Conservation (phyloP, 108 stramenopile species). For the Discostella stelligeroides region DNA sequence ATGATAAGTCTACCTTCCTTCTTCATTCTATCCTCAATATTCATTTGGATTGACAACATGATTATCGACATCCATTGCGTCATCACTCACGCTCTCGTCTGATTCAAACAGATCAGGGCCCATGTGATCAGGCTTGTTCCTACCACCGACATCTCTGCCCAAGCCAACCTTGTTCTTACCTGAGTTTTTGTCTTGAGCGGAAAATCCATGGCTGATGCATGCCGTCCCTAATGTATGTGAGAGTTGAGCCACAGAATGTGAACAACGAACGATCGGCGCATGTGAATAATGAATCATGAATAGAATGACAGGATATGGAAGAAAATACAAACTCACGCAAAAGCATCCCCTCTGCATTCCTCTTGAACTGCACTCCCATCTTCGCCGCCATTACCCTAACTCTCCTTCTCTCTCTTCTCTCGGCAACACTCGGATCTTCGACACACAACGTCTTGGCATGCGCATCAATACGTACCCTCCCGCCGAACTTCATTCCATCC, state of each 20-base stretch:
- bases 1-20: neutral
- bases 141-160: conserved; percentile 8
- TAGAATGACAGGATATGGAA: too few species aligned
- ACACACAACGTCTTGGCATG: conserved; percentile 41
- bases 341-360: conserved; percentile 48
- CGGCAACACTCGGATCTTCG: conserved; percentile 14
- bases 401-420: conserved; percentile 31
- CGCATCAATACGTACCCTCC: conserved; percentile 41
- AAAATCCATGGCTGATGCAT: neutral
- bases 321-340: conserved; percentile 36
- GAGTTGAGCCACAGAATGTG: neutral
- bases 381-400: conserved; percentile 41
- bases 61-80: conserved; percentile 44
- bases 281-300: too few species aligned
- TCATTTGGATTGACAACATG: conserved; percentile 43
- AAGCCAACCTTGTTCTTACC: conserved; percentile 11
- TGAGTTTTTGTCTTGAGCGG: neutral
- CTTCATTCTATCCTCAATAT: conserved; percentile 17
- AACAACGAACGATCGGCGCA: too few species aligned
- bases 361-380: conserved; percentile 43
- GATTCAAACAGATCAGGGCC: conserved; percentile 23
- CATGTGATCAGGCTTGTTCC: conserved; percentile 15
- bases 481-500: conserved; percentile 27
- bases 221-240: neutral
- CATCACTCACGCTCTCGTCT: conserved; percentile 23